phyloP scores from a whole-genome alignment of 2,329 filamentous ascomycete species.

The Fusarium albosuccineum region DNA sequence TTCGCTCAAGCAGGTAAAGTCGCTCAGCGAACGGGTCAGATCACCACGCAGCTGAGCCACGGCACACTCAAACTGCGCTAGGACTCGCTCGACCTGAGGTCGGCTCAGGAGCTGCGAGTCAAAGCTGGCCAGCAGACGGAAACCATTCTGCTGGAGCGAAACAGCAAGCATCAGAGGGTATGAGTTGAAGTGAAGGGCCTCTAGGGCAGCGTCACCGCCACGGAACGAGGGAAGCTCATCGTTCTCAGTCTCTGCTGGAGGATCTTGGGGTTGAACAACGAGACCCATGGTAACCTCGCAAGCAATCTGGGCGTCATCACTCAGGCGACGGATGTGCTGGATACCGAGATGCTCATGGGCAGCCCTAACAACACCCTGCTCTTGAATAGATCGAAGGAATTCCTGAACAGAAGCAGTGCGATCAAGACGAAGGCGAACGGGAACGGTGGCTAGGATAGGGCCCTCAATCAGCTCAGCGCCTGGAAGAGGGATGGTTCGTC shows the following conservation, averaged over 20 bases:
- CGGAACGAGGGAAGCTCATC: constrained; percentile 58
- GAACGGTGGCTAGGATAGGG: constrained; percentile 46
- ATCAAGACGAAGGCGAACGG: constrained; percentile 42
- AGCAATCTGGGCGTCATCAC: constrained; percentile 63
- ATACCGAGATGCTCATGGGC: constrained; percentile 51
- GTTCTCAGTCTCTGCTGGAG: constrained; percentile 4
- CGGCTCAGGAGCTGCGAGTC: constrained; percentile 68
- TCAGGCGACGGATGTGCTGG: constrained; percentile 56
- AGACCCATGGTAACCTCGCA: constrained; percentile 69
- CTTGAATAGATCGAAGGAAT: constrained; percentile 46
- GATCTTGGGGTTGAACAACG: constrained; percentile 61
- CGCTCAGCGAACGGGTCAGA: constrained; percentile 46
- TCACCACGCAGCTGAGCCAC: constrained; percentile 62
- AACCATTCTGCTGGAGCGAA: constrained; percentile 65
- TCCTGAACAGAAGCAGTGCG: constrained; percentile 39
- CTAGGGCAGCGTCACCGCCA: constrained; percentile 67
- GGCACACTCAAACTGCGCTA: constrained; percentile 64
- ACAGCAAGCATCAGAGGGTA: constrained; percentile 75
- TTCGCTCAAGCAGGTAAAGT: constrained; percentile 52
- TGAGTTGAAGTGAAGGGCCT: constrained; percentile 68
- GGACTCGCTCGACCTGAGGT: constrained; percentile 64
- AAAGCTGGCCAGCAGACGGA: constrained; percentile 72
- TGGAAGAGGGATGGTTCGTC: constrained; percentile 45
- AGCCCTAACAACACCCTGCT: constrained; percentile 42
- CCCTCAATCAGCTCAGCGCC: constrained; percentile 49